Evolutionary conservation across 2,329 filamentous ascomycete genomes (phyloP), one percentile per base, ranked within the genome.

Genomic region (Epichloe sp.): DNA sequence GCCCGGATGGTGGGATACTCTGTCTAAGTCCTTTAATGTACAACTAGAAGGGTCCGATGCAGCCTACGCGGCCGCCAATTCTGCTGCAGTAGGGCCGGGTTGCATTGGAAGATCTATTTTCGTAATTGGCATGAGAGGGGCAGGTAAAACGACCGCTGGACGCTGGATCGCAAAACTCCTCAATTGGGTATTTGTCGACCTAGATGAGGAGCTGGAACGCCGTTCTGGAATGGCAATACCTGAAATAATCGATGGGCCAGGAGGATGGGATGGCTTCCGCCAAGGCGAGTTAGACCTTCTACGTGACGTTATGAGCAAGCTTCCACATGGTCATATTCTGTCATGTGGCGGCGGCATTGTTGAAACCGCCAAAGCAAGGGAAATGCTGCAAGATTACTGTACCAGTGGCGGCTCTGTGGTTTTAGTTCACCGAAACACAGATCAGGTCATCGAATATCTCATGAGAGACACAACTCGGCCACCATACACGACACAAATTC

Each of bases 1-100:
- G 93, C 93, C 93, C 0, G 93, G 91, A 10, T 98, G 93, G 88
- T 98, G 93, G 93, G 93, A 98, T 66, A 81, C 83, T 17, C 70
- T 97, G 51, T 83, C 83, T 21, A 81, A 86, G 58, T 78, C 80
- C 14, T 98, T 96, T 72, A 76, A 82, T 36, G 86, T 86, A 31
- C 69, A 76, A 31, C 72, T 97, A n/a, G 78, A 83, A 54, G 93
- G 93, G 12, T 79, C 83, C 37, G 88, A 94, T 58, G 26, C 19
- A 19, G 19, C 65, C 68, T n/a, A 48, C 53, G 4, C 49, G 53
- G 31, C 44, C 6, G 48, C 60, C 26, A 54, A 59, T 12, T 51
- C 54, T 17, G 52, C 51, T 3, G 14, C 54, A n/a, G 48, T 41
- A n/a, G 45, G 42, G 19, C 41, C 50, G 4, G 21, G 43, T 5